These are phyloP conservation scores for Botrytis cinerea DNA, from an alignment of 2,329 filamentous ascomycete genomes.

Conservation along the genomic window DNA sequence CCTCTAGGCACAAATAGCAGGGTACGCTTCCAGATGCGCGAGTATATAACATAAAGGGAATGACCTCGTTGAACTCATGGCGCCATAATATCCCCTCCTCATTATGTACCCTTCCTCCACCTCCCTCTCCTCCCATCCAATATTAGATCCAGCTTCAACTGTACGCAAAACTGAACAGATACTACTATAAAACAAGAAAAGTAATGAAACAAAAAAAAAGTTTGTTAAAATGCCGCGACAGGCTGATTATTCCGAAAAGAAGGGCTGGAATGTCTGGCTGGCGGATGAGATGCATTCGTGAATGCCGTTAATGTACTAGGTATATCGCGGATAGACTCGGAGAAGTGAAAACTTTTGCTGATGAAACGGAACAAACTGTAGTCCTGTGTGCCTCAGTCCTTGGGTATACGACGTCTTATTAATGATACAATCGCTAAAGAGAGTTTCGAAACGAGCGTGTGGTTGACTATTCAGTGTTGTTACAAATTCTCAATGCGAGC, in stretches of 20 bases:
- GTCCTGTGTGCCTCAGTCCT: slow-evolving; percentile 36
- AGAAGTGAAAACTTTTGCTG: slow-evolving; percentile 19
- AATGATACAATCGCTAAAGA: slow-evolving; percentile 34
- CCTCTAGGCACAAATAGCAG: neutral
- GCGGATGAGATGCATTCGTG: neutral
- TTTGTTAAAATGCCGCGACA: neutral
- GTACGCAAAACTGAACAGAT: slow-evolving; percentile 3
- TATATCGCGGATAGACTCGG: slow-evolving; percentile 8
- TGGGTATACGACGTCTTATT: slow-evolving; percentile 34
- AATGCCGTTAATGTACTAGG: slow-evolving; percentile 8
- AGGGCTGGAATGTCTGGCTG: neutral
- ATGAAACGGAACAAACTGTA: slow-evolving; percentile 27
- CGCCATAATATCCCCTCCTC: slow-evolving; percentile 17
- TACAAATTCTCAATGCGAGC: slow-evolving; percentile 59
- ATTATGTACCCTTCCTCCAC: slow-evolving; percentile 12
- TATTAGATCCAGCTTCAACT: slow-evolving; percentile 3
- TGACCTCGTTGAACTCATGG: slow-evolving; percentile 19
- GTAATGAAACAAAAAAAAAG: neutral
- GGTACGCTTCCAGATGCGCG: neutral
- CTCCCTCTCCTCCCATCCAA: neutral
- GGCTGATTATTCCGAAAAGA: neutral
- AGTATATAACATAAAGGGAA: slow-evolving; percentile 21
- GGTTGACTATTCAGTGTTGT: slow-evolving; percentile 26
- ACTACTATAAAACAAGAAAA: slow-evolving; percentile 5
- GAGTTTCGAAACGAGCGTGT: slow-evolving; percentile 27